Conservation (phyloP, 352 stramenopile genomes). For the Pythium biforme region DNA sequence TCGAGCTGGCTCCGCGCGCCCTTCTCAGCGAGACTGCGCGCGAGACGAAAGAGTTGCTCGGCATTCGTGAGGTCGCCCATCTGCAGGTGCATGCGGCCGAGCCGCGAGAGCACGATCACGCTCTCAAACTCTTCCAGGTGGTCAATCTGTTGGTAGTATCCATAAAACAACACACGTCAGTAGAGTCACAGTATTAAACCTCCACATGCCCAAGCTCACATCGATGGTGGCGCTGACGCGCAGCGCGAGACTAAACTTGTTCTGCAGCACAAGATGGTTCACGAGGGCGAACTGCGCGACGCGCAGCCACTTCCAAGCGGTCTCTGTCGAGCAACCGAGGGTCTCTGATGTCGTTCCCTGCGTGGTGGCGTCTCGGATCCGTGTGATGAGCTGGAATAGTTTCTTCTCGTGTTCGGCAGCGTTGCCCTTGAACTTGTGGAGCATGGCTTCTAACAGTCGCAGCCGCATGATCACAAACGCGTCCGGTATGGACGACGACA, state of each 20-base stretch:
- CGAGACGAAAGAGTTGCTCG: slow-evolving; percentile 58
- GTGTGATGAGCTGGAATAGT: slow-evolving; percentile 51
- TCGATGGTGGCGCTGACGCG: slow-evolving; percentile 67
- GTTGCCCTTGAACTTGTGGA: slow-evolving; percentile 73
- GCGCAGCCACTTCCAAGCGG: slow-evolving; percentile 49
- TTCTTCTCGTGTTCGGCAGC: slow-evolving; percentile 59
- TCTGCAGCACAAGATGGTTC: slow-evolving; percentile 69
- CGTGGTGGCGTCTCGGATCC: slow-evolving; percentile 27
- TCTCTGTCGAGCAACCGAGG: slow-evolving; percentile 35
- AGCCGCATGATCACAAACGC: slow-evolving; percentile 61
- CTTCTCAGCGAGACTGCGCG: slow-evolving; percentile 31
- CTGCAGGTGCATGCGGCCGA: slow-evolving; percentile 72
- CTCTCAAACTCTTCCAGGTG: slow-evolving; percentile 39
- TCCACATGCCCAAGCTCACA: slow-evolving; percentile 30
- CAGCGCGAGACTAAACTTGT: slow-evolving; percentile 67
- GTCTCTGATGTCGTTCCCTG: slow-evolving; percentile 31
- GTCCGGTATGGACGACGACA: slow-evolving; percentile 15
- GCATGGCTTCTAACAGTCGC: slow-evolving; percentile 56
- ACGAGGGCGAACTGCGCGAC: slow-evolving; percentile 64
- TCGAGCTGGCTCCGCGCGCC: not conserved
- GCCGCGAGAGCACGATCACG: slow-evolving; percentile 51
- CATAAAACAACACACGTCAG: not conserved
- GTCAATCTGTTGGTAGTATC: slow-evolving; percentile 28
- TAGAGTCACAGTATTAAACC: not conserved
- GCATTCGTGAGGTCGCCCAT: slow-evolving; percentile 64